Evolutionary conservation across 2,329 filamentous ascomycete genomes (phyloP), one percentile per base, ranked within the genome.

Genomic region (Botrytis deweyae): DNA sequence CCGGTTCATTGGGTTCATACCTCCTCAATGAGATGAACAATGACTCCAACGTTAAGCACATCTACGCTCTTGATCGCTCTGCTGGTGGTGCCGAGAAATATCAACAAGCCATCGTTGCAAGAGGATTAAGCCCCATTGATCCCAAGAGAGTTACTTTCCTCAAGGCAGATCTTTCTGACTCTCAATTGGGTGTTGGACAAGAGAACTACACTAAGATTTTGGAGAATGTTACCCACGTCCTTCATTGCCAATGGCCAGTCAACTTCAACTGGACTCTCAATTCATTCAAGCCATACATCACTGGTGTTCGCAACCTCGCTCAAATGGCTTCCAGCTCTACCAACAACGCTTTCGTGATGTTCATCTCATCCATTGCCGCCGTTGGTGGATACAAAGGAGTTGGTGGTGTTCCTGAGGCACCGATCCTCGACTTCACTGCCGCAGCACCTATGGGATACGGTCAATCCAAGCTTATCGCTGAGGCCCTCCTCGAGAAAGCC

Each of bases 1-100:
- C 86, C 0, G 86, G 86, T 16, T 84, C 83, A 8, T 76, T 87
- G 33, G 86, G 86, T 0, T 84, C 82, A 10, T 86, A 87, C 76
- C 80, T 87, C 58, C 81, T 87, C 10, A 79, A 85, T 72, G 58
- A 78, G 33, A 79, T 85, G 59, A 76, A 82, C 6, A 75, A 73
- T 25, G 79, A 79, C 42, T 79, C 82, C 0, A 75, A 75, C 12
- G 82, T 87, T 16, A 78, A 79, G 58, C 84, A 83, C 74, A 77
- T 87, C 59, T 80, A 86, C 72, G 87, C 85, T 73, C 81, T 88
- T 44, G 87, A 87, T 78, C 83, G 86, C 20, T 58, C 63, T 42
- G 33, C 72, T 65, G 78, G 81, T 25, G 81, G 81, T 49, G 85
- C 84, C 0, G 78, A 77, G 10, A 83, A 84, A 0, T 86, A 88